Base-by-base conservation (phyloP, 176 grass and related monocot genomes). In the Eremochloa ophiuroides region DNA sequence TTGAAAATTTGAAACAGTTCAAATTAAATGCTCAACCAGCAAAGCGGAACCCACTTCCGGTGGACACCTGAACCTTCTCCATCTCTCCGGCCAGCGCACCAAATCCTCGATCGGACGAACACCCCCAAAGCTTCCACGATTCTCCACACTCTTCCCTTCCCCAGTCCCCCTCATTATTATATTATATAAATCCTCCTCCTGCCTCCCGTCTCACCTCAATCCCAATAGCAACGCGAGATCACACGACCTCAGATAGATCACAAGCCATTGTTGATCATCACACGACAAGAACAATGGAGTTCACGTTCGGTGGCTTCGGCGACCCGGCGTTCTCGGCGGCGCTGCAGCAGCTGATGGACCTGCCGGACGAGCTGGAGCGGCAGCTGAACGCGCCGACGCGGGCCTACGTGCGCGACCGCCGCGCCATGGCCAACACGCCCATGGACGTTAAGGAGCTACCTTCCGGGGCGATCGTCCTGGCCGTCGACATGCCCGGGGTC, bases 391-490 rank as follows among this genome's bases (percentile, higher is more conserved):
- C 87, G 18, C 93, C 93, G 11, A 93, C 83, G 33, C 77, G 86
- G 7, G 83, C 88, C 3, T 89, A 97, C 69, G 67, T 94, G 84
- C 85, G 86, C 17, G 88, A 93, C 81, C 83, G 76, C 77, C 84
- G 78, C 20, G 91, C 88, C 35, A 93, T 89, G 91, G 91, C 94
- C 5, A 89, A 84, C 91, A 93, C 91, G 2, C 91, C 91, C 5
- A 88, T 90, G 75, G 91, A 93, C 62, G 74, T 89, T 55, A 85
- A 91, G 88, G 88, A 97, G 84, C 60, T 93, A 5, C 91, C 88
- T 2, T 87, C 84, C n/a, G 70, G 85, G 9, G 28, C 62, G 33
- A 63, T 87, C 64, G 71, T 85, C 8, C 81, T 97, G 10, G 62
- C 89, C 33, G 77, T 93, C 6, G 88, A 81, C 73, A 87, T 89